phyloP scores from a whole-genome alignment of 2,329 filamentous ascomycete genomes.

The Arthrobotrys sinensis region DNA sequence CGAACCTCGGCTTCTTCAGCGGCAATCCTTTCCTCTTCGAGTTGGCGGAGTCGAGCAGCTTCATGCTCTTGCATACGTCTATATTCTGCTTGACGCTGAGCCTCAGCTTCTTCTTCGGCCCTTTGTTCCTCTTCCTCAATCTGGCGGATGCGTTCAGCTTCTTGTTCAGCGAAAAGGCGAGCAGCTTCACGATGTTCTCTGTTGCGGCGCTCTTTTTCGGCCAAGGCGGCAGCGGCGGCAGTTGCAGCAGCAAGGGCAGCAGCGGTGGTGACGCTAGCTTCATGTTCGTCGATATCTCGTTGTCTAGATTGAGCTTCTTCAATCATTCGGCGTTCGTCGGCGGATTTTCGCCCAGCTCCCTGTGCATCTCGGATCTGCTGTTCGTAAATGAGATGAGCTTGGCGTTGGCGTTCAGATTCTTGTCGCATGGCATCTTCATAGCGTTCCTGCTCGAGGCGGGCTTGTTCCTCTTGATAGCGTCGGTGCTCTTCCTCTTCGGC shows the following conservation, averaged over 20 bases:
- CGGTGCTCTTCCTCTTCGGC: constrained; percentile 40
- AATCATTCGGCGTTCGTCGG: constrained; percentile 28
- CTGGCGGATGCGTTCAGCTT: constrained; percentile 48
- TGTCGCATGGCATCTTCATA: constrained; percentile 32
- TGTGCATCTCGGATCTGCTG: constrained; percentile 48
- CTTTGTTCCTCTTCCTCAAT: constrained; percentile 41
- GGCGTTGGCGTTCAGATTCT: constrained; percentile 50
- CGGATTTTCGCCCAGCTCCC: constrained; percentile 3
- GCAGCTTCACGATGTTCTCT: constrained; percentile 55
- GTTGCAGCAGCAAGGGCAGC: constrained; percentile 38
- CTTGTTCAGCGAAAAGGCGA: constrained; percentile 40
- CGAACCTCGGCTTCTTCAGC: constrained; percentile 46
- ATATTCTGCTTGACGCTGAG: constrained; percentile 31
- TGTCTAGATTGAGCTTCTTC: constrained; percentile 40
- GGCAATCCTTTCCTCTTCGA: constrained; percentile 45
- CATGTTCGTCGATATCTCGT: constrained; percentile 40
- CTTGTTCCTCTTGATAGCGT: constrained; percentile 35
- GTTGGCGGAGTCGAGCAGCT: constrained; percentile 41
- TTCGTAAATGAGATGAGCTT: constrained; percentile 53
- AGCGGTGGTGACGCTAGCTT: constrained; percentile 22
- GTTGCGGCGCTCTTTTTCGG: constrained; percentile 51
- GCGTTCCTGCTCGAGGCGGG: constrained; percentile 20
- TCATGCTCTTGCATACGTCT: constrained; percentile 41
- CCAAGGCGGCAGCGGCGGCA: constrained; percentile 28
- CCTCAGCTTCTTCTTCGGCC: constrained; percentile 43